These are phyloP conservation scores for Amoebophrya sp. DNA, from an alignment of 169 alveolate species.

Conservation along the genomic window DNA sequence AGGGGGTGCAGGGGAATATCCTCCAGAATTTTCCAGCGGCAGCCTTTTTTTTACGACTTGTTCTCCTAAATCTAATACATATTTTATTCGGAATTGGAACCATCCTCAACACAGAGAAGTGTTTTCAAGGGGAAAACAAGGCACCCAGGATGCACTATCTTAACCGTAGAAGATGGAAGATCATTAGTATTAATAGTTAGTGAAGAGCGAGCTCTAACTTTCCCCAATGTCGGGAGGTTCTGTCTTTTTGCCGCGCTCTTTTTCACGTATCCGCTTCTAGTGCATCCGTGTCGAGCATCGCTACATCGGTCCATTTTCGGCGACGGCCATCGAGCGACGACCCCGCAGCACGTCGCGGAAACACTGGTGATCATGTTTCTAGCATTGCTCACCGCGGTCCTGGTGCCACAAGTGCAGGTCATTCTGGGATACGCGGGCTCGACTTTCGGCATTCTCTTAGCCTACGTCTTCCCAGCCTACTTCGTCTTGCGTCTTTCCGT, in stretches of 20 bases:
- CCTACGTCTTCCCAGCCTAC: background rate
- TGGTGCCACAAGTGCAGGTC: background rate
- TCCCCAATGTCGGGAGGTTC: background rate
- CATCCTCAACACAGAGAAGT: too few relatives aligned
- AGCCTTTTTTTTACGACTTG: too few relatives aligned
- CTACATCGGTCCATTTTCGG: background rate
- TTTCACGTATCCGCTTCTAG: slow-evolving; percentile 5
- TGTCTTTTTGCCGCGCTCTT: background rate
- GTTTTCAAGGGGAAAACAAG: too few relatives aligned
- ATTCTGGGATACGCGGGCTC: background rate
- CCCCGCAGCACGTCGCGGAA: background rate
- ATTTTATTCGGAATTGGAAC: too few relatives aligned
- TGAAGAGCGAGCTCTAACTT: too few relatives aligned
- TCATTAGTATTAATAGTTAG: too few relatives aligned
- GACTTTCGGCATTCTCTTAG: background rate
- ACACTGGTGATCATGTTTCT: background rate
- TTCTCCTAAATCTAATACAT: too few relatives aligned
- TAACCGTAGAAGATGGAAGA: too few relatives aligned
- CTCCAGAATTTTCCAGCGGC: background rate
- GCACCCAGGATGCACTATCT: too few relatives aligned
- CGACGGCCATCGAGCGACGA: background rate
- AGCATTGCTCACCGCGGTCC: background rate
- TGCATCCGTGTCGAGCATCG: background rate
- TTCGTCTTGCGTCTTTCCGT: background rate
- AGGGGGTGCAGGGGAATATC: background rate